Conservation (phyloP, 305 asterid genomes). For the Fraxinus sp. region DNA sequence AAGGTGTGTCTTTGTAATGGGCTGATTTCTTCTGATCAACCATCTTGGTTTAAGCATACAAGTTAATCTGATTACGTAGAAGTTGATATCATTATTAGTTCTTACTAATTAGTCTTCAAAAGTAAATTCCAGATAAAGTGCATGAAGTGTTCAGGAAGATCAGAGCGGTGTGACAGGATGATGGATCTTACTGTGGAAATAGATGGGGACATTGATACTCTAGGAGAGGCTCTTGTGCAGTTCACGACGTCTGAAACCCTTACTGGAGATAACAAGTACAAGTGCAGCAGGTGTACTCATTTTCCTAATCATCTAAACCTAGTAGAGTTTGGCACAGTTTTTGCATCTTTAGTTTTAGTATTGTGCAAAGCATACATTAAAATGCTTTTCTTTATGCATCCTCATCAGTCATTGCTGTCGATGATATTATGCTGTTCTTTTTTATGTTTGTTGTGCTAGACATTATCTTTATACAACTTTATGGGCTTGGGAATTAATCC, state of each 20-base stretch:
- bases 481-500: neutral
- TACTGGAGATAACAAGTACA: constrained; percentile 63
- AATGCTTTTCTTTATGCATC: neutral
- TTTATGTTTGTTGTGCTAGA: constrained; percentile 3
- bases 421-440: neutral
- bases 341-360: neutral
- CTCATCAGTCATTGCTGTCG: neutral
- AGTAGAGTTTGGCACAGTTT: constrained; percentile 9
- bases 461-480: neutral
- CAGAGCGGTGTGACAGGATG: constrained; percentile 46
- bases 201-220: constrained; percentile 47
- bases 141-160: constrained; percentile 55
- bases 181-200: constrained; percentile 66
- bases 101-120: constrained; percentile 16
- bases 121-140: constrained; percentile 46
- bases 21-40: neutral
- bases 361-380: neutral
- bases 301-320: neutral
- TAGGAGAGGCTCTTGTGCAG: constrained; percentile 53
- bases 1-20: constrained; percentile 37
- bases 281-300: constrained; percentile 49
- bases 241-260: constrained; percentile 56
- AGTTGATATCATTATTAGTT: neutral
- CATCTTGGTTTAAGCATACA: neutral
- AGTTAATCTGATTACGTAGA: constrained; percentile 16